phyloP scores from a whole-genome alignment of 179 eudicot genomes.

The Amaranthus tricolor region DNA sequence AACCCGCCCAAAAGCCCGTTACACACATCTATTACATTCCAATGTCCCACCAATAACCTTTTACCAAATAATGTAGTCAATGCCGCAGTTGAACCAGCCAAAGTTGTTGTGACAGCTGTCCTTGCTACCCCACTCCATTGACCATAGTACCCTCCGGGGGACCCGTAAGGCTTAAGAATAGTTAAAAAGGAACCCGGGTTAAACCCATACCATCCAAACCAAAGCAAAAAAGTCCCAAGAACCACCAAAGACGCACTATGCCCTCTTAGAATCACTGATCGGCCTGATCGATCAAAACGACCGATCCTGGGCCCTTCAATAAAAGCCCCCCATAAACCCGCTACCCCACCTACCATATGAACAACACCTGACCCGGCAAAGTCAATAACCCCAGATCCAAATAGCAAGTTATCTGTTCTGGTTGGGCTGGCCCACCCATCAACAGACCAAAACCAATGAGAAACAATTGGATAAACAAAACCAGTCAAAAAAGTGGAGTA shows the following conservation, averaged over 20 bases:
- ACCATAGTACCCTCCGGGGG: constrained; percentile 43
- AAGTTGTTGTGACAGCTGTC: constrained; percentile 56
- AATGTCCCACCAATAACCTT: constrained; percentile 38
- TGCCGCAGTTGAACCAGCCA: constrained; percentile 49
- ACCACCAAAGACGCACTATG: constrained; percentile 46
- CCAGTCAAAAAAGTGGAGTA: constrained; percentile 50
- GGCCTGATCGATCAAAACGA: constrained; percentile 40
- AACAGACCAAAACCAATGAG: constrained; percentile 49
- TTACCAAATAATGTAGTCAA: constrained; percentile 43
- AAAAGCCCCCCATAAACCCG: constrained; percentile 43
- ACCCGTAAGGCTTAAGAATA: constrained; percentile 32
- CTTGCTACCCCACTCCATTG: constrained; percentile 48
- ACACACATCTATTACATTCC: constrained; percentile 50
- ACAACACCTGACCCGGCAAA: constrained; percentile 56
- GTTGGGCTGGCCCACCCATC: constrained; percentile 53
- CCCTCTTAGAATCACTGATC: constrained; percentile 32
- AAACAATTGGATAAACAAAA: constrained; percentile 46
- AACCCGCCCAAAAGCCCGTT: constrained; percentile 51
- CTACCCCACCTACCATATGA: constrained; percentile 50
- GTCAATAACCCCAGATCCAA: constrained; percentile 46
- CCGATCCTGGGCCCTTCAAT: constrained; percentile 47
- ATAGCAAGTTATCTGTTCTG: constrained; percentile 19
- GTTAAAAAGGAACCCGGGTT: constrained; percentile 50
- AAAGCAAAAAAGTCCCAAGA: constrained; percentile 43
- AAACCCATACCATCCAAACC: constrained; percentile 58